phyloP scores from a whole-genome alignment of 75 land plant genomes.

The Selaginella tamariscina region DNA sequence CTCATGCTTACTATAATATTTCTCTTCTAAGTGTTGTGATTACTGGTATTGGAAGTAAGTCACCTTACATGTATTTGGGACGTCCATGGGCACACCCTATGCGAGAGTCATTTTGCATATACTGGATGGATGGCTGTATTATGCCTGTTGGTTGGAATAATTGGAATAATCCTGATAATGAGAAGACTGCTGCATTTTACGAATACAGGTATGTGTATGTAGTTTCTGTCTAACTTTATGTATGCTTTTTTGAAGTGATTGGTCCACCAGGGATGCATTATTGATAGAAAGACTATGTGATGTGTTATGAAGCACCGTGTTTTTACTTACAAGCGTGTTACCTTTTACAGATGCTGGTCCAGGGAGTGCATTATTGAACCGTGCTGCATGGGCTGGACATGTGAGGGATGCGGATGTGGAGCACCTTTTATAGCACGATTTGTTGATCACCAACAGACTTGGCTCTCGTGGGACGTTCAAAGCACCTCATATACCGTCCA shows the following conservation, averaged over 20 bases:
- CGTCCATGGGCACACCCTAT: constrained; percentile 1
- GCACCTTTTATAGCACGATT: constrained; percentile 42
- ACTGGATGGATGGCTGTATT: constrained; percentile 5
- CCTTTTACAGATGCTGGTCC: constrained; percentile 31
- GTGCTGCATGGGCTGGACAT: constrained; percentile 59
- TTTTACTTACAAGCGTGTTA: background rate
- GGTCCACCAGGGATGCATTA: too few relatives aligned
- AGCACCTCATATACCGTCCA: too few relatives aligned
- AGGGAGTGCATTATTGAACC: constrained; percentile 42
- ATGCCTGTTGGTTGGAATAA: constrained; percentile 11
- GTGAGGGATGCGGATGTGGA: constrained; percentile 53
- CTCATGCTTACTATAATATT: too few relatives aligned
- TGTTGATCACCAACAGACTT: constrained; percentile 30
- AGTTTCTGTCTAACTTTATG: background rate
- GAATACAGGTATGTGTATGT: background rate
- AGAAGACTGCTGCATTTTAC: constrained; percentile 5
- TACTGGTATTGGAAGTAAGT: background rate
- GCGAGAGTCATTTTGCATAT: background rate
- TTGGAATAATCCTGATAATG: constrained; percentile 9
- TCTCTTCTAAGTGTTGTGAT: background rate
- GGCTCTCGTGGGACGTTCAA: background rate
- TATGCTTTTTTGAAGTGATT: background rate
- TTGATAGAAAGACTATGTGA: too few relatives aligned
- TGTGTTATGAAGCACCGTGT: too few relatives aligned
- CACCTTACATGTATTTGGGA: constrained; percentile 7